Evolutionary conservation across 1,284 basidiomycete genomes (phyloP), one percentile per base, ranked within the genome.

Genomic region (Trametes hirsuta): DNA sequence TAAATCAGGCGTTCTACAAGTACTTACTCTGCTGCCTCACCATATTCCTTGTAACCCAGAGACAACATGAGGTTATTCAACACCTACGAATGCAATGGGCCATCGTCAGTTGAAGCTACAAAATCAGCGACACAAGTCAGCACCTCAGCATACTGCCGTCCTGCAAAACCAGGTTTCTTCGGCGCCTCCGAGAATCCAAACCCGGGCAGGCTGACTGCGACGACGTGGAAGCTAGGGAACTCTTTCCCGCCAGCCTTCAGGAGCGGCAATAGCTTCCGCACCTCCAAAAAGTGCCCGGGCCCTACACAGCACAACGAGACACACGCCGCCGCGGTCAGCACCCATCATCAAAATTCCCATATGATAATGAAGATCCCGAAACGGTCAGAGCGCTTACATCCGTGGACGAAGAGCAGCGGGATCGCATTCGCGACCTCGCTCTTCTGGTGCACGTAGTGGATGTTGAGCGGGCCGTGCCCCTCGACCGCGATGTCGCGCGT

Each of bases 261-360:
- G 0, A 84, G 63, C 0, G 85, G 82, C 0, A 85, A 69, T 0
- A 86, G 69, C 69, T 83, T 86, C 48, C 74, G 70, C 11, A 77
- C 78, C 72, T 86, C 85, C 30, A 81, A 64, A 64, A 86, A 85
- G 55, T 75, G 75, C 41, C 85, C 84, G 0, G 85, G 84, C 85
- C 85, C 85, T 86, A 45, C 8, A 10, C 1, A 47, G 10, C 15
- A 18, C 25, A 11, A 5, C 12, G 25, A 30, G 18, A 18, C 18
- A 18, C 18, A 18, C 18, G 18, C 30, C 30, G 30, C 30, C 30
- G 30, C 30, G 30, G 30, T 30, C 30, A 30, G 30, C 30, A 30
- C 8, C 8, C 30, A 30, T 30, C 5, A 30, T n/a, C 5, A 9
- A 15, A 18, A 1, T 4, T 22, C 46, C 15, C n/a, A 14, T 5